phyloP scores from a whole-genome alignment of 2,329 filamentous ascomycete species.

The Xylariaceae sp. region DNA sequence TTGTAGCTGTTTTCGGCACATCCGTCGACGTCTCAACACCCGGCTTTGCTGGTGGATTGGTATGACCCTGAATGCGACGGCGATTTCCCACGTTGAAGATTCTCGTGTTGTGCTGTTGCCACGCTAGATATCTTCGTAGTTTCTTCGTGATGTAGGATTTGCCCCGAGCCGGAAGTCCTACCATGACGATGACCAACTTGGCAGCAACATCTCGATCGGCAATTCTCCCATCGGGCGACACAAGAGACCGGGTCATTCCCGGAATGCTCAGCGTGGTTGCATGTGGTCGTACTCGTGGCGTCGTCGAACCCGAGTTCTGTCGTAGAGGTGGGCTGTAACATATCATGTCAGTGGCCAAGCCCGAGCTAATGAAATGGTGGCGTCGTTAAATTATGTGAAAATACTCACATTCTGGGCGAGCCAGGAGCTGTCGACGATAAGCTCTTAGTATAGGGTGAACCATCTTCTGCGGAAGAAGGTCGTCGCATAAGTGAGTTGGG shows the following conservation, averaged over 20 bases:
- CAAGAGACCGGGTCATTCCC: conserved; percentile 88
- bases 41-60: conserved; percentile 35
- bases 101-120: conserved; percentile 90
- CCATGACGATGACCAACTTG: conserved; percentile 98
- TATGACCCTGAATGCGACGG: conserved; percentile 70
- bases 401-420: conserved; percentile 54
- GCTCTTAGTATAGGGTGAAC: conserved; percentile 51
- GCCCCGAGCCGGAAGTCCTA: conserved; percentile 86
- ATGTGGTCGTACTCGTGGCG: conserved; percentile 72
- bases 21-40: conserved; percentile 35
- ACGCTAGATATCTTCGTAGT: conserved; percentile 87
- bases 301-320: conserved; percentile 70
- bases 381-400: neutral
- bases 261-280: conserved; percentile 96
- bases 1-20: conserved; percentile 48
- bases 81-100: conserved; percentile 98
- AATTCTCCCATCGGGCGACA: conserved; percentile 93
- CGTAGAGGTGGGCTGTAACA: conserved; percentile 57
- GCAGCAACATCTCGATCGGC: conserved; percentile 89
- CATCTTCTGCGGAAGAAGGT: conserved; percentile 38
- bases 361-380: neutral
- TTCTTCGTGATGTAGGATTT: conserved; percentile 99
- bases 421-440: conserved; percentile 54
- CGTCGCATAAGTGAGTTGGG: conserved; percentile 27
- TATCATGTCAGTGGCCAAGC: conserved; percentile 15